Base-by-base conservation (phyloP, 768 basidiomycete genomes). In the Tephrocybe rancida region DNA sequence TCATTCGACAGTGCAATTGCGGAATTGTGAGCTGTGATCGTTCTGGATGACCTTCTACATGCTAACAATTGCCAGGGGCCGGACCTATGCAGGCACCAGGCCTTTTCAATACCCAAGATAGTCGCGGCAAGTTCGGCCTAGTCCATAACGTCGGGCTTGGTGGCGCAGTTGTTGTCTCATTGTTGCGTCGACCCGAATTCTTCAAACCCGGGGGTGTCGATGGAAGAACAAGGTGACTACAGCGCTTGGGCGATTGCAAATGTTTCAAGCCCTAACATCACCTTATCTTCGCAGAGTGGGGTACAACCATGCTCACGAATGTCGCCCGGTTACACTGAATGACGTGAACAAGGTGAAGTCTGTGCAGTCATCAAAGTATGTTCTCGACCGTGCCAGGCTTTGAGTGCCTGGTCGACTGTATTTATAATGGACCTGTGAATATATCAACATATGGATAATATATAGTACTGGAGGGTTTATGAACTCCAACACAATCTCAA, bases 141-240 rank as follows among this genome's bases (percentile, higher is more conserved):
- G 84, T 90, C 8, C 92, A 94, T 59, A 94, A 95, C 64, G 75
- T 95, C 39, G 92, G 90, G 13, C 77, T 92, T 21, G 92, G 91
- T 48, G 87, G 88, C 44, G 89, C 90, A 13, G 88, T 83, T 3
- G 89, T 92, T 24, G 84, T 90, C 44, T 87, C 85, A 27, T 73
- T 93, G 11, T 73, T 93, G 26, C 83, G 87, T 22, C 78, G 90
- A 18, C 92, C 92, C 0, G 86, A 88, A 54, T 93, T 93, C 68
- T 94, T 71, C 68, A 76, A 80, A 50, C 67, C 79, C 5, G 84
- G 83, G n/a, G 85, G 88, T 0, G 58, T 63, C 4, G 90, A 93
- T 56, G 90, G 91, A 3, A 73, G 85, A 54, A 70, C 76, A 34
- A 82, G 90, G 88, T 84, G 57, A 37, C 21, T 41, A 54, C 10